Evolutionary conservation across 352 stramenopile species (phyloP).

Genomic region (Phytophthora citricola): DNA sequence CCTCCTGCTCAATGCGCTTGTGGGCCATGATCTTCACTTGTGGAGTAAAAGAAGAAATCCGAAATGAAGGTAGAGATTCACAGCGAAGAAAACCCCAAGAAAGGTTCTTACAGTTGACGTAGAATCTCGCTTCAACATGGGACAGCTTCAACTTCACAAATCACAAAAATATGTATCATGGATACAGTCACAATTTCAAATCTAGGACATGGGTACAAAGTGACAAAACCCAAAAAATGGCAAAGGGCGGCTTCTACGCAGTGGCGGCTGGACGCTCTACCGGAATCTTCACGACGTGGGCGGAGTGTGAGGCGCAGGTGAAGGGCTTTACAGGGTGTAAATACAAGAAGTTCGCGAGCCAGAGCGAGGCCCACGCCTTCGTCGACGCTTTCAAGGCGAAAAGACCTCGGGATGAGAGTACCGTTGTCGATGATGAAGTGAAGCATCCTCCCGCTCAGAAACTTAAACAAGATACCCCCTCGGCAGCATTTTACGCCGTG

Average conservation of each 20-base stretch:
- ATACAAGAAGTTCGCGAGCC: constrained; percentile 76
- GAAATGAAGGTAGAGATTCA: too few relatives aligned
- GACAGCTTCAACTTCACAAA: neutral
- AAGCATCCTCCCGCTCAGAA: constrained; percentile 15
- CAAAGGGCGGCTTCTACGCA: constrained; percentile 60
- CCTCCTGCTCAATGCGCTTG: constrained; percentile 3
- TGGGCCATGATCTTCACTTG: constrained; percentile 4
- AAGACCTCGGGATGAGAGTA: constrained; percentile 21
- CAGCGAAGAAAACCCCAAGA: neutral
- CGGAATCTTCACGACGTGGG: constrained; percentile 69
- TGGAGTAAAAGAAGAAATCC: too few relatives aligned
- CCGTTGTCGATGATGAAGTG: constrained; percentile 1
- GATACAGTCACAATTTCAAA: neutral
- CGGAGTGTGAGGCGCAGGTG: constrained; percentile 53
- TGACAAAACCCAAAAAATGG: constrained; percentile 11
- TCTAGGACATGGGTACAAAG: constrained; percentile 1
- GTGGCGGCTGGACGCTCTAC: constrained; percentile 59
- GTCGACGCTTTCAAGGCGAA: constrained; percentile 30
- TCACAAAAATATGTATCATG: constrained; percentile 2
- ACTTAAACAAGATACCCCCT: constrained; percentile 8
- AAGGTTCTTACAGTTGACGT: neutral
- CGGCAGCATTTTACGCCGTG: constrained; percentile 39
- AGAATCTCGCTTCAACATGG: neutral
- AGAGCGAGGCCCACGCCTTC: constrained; percentile 58
- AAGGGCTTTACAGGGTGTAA: constrained; percentile 55